phyloP scores from a whole-genome alignment of 257 asterid genomes.

The Solanum ahanhuiri region DNA sequence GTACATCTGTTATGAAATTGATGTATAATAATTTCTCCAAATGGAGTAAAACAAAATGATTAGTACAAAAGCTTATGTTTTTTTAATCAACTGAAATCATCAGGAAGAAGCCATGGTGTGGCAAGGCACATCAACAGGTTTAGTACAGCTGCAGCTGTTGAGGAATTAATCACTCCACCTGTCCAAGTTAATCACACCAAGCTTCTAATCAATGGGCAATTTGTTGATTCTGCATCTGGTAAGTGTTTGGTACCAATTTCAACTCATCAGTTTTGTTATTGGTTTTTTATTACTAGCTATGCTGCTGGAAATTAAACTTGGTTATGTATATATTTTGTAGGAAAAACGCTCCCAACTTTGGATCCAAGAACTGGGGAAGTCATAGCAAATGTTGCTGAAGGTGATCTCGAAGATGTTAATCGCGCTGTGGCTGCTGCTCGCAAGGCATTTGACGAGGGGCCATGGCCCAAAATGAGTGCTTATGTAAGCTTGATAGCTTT shows the following conservation, averaged over 20 bases:
- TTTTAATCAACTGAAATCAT: not conserved
- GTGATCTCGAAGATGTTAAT: conserved; percentile 54
- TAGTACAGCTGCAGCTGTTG: conserved; percentile 40
- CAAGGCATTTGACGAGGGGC: conserved; percentile 80
- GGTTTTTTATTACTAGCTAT: not conserved
- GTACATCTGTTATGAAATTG: not conserved
- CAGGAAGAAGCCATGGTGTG: conserved; percentile 34
- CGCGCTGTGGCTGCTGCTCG: conserved; percentile 80
- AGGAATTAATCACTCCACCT: conserved; percentile 42
- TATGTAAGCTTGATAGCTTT: conserved; percentile 23
- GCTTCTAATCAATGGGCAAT: conserved; percentile 65
- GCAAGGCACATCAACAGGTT: conserved; percentile 29
- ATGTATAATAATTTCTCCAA: not conserved
- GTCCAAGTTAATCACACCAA: conserved; percentile 44
- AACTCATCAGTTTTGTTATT: not conserved
- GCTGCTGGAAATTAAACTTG: not conserved
- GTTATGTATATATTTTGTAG: conserved; percentile 13
- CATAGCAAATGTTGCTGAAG: conserved; percentile 68
- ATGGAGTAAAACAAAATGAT: not conserved
- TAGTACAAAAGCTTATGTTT: not conserved
- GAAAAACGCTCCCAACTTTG: conserved; percentile 67
- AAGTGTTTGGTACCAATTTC: not conserved
- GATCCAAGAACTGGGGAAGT: conserved; percentile 75
- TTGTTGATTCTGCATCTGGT: conserved; percentile 85
- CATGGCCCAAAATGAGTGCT: conserved; percentile 84